phyloP scores from a whole-genome alignment of 2,329 filamentous ascomycete genomes.

The Colletotrichum euphorbiae region DNA sequence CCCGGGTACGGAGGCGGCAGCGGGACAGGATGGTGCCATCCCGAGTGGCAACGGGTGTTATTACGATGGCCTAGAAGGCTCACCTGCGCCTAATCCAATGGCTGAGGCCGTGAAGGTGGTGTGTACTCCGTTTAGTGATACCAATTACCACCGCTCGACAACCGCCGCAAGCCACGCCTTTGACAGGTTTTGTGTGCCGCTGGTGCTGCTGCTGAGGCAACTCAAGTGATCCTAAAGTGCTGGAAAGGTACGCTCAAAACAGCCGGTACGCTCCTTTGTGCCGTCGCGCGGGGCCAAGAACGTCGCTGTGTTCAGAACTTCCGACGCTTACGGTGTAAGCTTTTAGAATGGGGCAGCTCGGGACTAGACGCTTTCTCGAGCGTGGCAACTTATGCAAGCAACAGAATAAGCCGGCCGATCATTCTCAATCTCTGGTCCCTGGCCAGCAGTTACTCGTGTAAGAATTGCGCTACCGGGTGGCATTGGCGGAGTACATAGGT shows the following conservation, averaged over 20 bases:
- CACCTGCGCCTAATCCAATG: neutral
- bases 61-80: neutral
- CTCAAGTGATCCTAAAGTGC: neutral
- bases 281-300: slow-evolving; percentile 3
- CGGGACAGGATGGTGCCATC: slow-evolving; percentile 6
- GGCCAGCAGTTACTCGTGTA: slow-evolving; percentile 9
- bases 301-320: neutral
- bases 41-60: slow-evolving; percentile 14
- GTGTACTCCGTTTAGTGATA: neutral
- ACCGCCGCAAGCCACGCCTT: too few relatives aligned
- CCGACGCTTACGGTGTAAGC: slow-evolving; percentile 21
- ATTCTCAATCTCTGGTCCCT: slow-evolving; percentile 8
- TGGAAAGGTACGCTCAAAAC: neutral
- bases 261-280: slow-evolving; percentile 6
- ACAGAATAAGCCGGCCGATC: slow-evolving; percentile 21
- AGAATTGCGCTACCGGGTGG: neutral
- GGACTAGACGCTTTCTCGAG: slow-evolving; percentile 26
- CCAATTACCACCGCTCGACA: neutral
- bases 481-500: slow-evolving; percentile 2
- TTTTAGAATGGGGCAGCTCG: slow-evolving; percentile 34
- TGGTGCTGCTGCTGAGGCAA: slow-evolving; percentile 2
- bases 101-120: neutral
- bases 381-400: slow-evolving; percentile 33
- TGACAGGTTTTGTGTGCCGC: neutral
- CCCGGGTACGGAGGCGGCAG: neutral